A percentile compares a stretch with the other conserved stretches of the same genome.
phyloP scores from a whole-genome alignment of 2,329 filamentous ascomycete genomes.

The Penicillium sp. region DNA sequence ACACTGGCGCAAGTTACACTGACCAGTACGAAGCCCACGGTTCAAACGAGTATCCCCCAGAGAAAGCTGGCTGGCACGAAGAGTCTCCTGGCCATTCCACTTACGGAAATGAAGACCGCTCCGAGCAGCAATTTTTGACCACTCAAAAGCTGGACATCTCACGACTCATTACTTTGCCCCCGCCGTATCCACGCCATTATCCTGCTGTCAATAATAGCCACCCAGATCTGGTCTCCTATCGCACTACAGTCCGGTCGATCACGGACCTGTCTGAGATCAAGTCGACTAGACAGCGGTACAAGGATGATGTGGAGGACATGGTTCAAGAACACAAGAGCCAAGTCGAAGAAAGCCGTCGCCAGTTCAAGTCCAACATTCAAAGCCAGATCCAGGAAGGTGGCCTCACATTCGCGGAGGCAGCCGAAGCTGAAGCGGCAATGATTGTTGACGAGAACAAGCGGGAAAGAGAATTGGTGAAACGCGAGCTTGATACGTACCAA shows the following conservation, averaged over 20 bases:
- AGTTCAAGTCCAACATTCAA: conserved; percentile 70
- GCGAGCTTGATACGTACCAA: conserved; percentile 80
- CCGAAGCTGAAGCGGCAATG: conserved; percentile 71
- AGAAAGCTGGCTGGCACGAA: conserved; percentile 59
- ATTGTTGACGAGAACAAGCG: conserved; percentile 63
- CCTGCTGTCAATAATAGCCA: conserved; percentile 96
- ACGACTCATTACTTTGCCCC: conserved; percentile 83
- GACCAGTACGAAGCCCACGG: conserved; percentile 39
- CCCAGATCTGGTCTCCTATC: conserved; percentile 74
- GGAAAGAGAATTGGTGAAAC: conserved; percentile 68
- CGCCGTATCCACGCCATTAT: conserved; percentile 88
- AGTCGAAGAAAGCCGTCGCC: conserved; percentile 56
- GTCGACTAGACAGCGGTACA: conserved; percentile 54
- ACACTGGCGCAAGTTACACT: conserved; percentile 21
- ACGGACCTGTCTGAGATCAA: conserved; percentile 69
- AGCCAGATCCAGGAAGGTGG: conserved; percentile 70
- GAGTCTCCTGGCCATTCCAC: conserved; percentile 25
- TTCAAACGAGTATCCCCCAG: conserved; percentile 58
- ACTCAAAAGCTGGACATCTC: conserved; percentile 72
- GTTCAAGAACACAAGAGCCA: conserved; percentile 50
- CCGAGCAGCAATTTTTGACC: conserved; percentile 30
- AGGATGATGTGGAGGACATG: conserved; percentile 49
- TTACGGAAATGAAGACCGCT: conserved; percentile 13
- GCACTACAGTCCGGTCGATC: conserved; percentile 66
- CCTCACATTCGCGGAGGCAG: conserved; percentile 77